phyloP scores from a whole-genome alignment of 2,329 filamentous ascomycete species.

The Geoglossum cookeanum region DNA sequence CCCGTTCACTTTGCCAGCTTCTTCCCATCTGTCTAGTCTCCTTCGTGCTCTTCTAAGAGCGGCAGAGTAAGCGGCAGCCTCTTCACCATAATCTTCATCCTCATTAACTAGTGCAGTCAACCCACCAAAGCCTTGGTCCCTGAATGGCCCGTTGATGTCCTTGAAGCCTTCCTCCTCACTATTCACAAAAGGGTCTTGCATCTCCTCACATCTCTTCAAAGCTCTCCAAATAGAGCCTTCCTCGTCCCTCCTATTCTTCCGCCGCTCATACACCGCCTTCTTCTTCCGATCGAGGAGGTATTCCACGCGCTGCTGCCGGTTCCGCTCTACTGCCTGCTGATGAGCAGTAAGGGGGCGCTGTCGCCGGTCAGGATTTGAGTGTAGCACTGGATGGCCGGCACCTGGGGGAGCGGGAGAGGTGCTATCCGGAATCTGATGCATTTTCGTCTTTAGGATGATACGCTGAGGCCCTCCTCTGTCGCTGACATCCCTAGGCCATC shows the following conservation, averaged over 20 bases:
- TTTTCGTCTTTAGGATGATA: conserved; percentile 2
- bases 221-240: conserved; percentile 4
- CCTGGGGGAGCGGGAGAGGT: conserved; percentile 2
- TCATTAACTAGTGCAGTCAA: conserved; percentile 43
- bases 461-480: conserved; percentile 1
- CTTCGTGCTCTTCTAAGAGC: conserved; percentile 44
- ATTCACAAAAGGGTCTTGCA: conserved; percentile 4
- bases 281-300: conserved; percentile 1
- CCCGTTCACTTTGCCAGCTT: conserved; percentile 15
- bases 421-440: conserved; percentile 1
- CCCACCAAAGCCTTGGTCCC: conserved; percentile 35
- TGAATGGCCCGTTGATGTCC: conserved; percentile 1
- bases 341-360: conserved; percentile 5
- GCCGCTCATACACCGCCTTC: not conserved
- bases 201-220: conserved; percentile 3
- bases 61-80: conserved; percentile 45
- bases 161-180: conserved; percentile 5
- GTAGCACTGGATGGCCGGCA: conserved; percentile 2
- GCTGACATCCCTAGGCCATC: not conserved
- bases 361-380: conserved; percentile 1
- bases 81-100: conserved; percentile 58
- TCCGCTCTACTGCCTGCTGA: conserved; percentile 4
- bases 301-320: conserved; percentile 5
- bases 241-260: not conserved
- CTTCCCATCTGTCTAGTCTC: conserved; percentile 51